phyloP scores from a whole-genome alignment of 768 basidiomycete species.

The Lactarius akahatsu region DNA sequence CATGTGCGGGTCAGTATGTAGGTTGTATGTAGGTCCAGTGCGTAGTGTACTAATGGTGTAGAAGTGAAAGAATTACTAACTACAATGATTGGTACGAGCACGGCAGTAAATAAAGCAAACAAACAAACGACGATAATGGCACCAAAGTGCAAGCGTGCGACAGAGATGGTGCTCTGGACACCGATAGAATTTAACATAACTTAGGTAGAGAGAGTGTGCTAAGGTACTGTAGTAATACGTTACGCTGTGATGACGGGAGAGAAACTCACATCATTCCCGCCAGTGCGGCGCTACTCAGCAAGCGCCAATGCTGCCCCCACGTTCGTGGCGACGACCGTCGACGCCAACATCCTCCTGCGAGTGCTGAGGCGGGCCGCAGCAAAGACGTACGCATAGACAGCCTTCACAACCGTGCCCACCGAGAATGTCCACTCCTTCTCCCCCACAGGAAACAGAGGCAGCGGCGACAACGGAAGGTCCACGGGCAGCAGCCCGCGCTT shows the following conservation, averaged over 20 bases:
- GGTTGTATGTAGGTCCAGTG: neutral
- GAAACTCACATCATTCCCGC: too few relatives aligned
- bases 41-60: neutral
- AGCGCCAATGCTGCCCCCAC: neutral
- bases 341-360: neutral
- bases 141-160: too few relatives aligned
- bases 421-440: neutral
- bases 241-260: too few relatives aligned
- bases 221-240: too few relatives aligned
- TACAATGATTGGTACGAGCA: neutral
- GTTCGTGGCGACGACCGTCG: neutral
- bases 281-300: too few relatives aligned
- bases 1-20: neutral
- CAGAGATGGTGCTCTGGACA: too few relatives aligned
- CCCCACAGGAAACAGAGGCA: neutral
- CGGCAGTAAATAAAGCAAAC: too few relatives aligned
- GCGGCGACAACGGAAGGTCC: neutral
- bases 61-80: neutral
- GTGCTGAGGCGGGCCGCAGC: neutral
- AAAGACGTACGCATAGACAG: conserved; percentile 12
- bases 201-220: too few relatives aligned
- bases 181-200: neutral
- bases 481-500: too few relatives aligned
- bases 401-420: conserved; percentile 2
- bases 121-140: neutral